These are phyloP conservation scores for Curvularia verruculosa DNA, from an alignment of 2,329 filamentous ascomycete species.

Conservation along the genomic window DNA sequence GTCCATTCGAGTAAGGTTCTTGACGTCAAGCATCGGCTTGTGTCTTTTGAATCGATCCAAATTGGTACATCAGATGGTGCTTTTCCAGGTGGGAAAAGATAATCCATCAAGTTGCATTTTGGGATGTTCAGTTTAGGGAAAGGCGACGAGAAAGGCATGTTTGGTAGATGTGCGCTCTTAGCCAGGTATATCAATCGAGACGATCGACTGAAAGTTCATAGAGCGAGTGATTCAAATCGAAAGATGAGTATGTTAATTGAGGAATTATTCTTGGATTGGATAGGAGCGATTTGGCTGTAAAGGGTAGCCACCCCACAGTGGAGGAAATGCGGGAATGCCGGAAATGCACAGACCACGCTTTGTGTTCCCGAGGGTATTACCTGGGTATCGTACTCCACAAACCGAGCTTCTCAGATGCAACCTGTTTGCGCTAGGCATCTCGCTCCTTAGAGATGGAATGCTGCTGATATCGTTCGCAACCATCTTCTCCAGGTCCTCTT, in stretches of 20 bases:
- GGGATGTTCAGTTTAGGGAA: conserved; percentile 54
- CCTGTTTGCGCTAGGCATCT: conserved; percentile 15
- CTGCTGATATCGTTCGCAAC: background rate
- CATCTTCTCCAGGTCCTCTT: background rate
- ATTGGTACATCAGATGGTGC: conserved; percentile 52
- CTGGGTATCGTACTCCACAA: conserved; percentile 33
- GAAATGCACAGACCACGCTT: conserved; percentile 23
- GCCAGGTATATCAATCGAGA: background rate
- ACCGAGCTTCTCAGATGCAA: conserved; percentile 27
- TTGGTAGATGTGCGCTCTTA: conserved; percentile 8
- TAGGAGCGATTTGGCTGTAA: background rate
- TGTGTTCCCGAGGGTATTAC: conserved; percentile 30
- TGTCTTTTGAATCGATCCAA: conserved; percentile 59
- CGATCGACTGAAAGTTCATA: background rate
- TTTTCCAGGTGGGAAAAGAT: conserved; percentile 40
- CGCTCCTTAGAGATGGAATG: conserved; percentile 21
- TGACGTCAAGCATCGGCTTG: conserved; percentile 53
- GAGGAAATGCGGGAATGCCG: conserved; percentile 18
- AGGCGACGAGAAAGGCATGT: conserved; percentile 53
- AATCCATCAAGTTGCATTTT: conserved; percentile 51
- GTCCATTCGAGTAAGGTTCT: conserved; percentile 56
- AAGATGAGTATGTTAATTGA: background rate
- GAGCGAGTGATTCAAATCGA: background rate
- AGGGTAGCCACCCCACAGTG: conserved; percentile 26
- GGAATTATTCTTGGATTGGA: background rate